Conservation (phyloP, 192 early-diverging fungal species). For the Gaertneriomyces sp. region DNA sequence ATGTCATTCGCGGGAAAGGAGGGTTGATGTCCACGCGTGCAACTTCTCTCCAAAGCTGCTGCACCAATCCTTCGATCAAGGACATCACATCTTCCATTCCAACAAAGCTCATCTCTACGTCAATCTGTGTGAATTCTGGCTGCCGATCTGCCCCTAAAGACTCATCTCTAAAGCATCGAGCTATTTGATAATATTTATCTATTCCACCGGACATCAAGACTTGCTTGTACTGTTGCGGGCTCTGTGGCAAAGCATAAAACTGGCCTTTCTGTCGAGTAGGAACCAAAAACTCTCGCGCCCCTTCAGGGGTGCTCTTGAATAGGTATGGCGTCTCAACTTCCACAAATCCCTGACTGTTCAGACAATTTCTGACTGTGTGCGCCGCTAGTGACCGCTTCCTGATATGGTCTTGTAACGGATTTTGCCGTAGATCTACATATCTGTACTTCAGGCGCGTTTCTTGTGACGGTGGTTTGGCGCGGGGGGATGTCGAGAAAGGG, state of each 20-base stretch:
- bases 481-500: slow-evolving; percentile 58
- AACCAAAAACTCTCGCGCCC: slow-evolving; percentile 90
- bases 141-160: slow-evolving; percentile 83
- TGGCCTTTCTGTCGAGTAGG: slow-evolving; percentile 68
- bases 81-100: slow-evolving; percentile 64
- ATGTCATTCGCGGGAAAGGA: slow-evolving; percentile 74
- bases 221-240: slow-evolving; percentile 93
- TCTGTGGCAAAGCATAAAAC: slow-evolving; percentile 88
- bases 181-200: slow-evolving; percentile 91
- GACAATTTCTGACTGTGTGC: slow-evolving; percentile 65
- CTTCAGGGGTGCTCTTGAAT: slow-evolving; percentile 91
- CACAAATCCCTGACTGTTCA: slow-evolving; percentile 62
- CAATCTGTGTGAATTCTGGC: slow-evolving; percentile 93
- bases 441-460: slow-evolving; percentile 72
- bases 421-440: slow-evolving; percentile 77
- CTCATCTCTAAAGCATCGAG: slow-evolving; percentile 89
- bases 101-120: slow-evolving; percentile 87
- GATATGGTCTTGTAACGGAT: slow-evolving; percentile 70
- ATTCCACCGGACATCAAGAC: slow-evolving; percentile 85
- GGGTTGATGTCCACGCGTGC: slow-evolving; percentile 49
- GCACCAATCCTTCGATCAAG: slow-evolving; percentile 70
- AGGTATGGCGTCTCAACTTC: slow-evolving; percentile 92
- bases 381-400: slow-evolving; percentile 64
- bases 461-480: slow-evolving; percentile 66
- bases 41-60: slow-evolving; percentile 58